Percentiles rank a stretch among this genome's conserved stretches.
Conservation (phyloP, 1,139 yeast species). For the Sugiyamaella paludigena region DNA sequence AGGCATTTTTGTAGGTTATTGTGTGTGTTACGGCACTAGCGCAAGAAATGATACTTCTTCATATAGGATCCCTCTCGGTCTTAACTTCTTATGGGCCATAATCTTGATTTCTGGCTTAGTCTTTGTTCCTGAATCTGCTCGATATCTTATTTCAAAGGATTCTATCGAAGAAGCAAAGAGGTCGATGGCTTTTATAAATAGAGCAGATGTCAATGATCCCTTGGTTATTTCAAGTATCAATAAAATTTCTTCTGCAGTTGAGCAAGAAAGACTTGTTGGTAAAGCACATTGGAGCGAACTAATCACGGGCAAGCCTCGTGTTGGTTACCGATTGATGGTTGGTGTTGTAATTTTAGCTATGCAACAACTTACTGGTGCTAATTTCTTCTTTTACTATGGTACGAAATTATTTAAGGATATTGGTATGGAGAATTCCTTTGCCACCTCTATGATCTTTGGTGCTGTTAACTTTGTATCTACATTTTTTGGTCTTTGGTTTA, state of each 20-base stretch:
- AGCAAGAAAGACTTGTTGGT: constrained; percentile 61
- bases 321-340: constrained; percentile 60
- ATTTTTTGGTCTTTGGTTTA: constrained; percentile 61
- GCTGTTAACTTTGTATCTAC: constrained; percentile 77
- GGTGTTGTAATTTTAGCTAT: constrained; percentile 67
- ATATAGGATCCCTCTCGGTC: constrained; percentile 61
- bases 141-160: constrained; percentile 59
- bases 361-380: constrained; percentile 79
- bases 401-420: constrained; percentile 75
- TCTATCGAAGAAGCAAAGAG: constrained; percentile 57
- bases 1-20: constrained; percentile 66
- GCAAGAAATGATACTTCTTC: constrained; percentile 50
- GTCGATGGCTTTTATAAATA: constrained; percentile 61
- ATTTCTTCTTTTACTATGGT: constrained; percentile 80
- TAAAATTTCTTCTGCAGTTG: constrained; percentile 60
- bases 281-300: constrained; percentile 66
- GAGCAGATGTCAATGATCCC: constrained; percentile 57
- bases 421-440: constrained; percentile 62
- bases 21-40: constrained; percentile 65
- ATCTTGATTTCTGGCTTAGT: constrained; percentile 52
- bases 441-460: constrained; percentile 75
- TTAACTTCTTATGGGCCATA: constrained; percentile 47
- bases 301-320: constrained; percentile 63
- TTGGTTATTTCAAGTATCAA: constrained; percentile 58
- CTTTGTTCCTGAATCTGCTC: constrained; percentile 77